Evolutionary conservation across 352 stramenopile genomes (phyloP).

Genomic region (Pelagophyceae sp.): DNA sequence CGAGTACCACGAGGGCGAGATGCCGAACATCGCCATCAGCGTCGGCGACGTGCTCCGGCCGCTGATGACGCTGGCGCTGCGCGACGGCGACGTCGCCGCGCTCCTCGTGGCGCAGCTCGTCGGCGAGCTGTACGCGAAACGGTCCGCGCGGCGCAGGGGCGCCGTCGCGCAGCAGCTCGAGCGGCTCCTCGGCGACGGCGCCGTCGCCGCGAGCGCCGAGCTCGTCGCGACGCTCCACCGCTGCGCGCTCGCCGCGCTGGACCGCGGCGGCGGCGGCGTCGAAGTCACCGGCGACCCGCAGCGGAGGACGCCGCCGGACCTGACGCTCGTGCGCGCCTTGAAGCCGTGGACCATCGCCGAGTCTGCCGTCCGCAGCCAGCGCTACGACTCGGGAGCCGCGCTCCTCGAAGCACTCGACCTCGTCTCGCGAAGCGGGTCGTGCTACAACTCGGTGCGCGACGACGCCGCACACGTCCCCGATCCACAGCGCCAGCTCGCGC

Average conservation of each 20-base stretch:
- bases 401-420: background rate
- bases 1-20: conserved; percentile 37
- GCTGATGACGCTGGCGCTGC: conserved; percentile 33
- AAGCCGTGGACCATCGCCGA: background rate
- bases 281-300: too few relatives aligned
- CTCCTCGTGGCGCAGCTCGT: conserved; percentile 26
- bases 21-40: conserved; percentile 41
- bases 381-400: background rate
- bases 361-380: background rate
- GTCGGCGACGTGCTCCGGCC: conserved; percentile 39
- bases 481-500: background rate
- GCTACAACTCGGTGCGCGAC: background rate
- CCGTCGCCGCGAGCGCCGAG: background rate
- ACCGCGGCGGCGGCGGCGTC: too few relatives aligned
- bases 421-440: background rate
- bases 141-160: background rate
- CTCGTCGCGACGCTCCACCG: background rate
- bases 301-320: background rate
- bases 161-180: background rate
- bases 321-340: background rate
- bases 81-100: conserved; percentile 30
- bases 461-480: background rate
- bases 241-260: background rate
- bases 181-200: background rate
- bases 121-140: background rate